These are phyloP conservation scores for Aspergillus incahuasiensis DNA, from an alignment of 495 filamentous ascomycete species.

Conservation along the genomic window DNA sequence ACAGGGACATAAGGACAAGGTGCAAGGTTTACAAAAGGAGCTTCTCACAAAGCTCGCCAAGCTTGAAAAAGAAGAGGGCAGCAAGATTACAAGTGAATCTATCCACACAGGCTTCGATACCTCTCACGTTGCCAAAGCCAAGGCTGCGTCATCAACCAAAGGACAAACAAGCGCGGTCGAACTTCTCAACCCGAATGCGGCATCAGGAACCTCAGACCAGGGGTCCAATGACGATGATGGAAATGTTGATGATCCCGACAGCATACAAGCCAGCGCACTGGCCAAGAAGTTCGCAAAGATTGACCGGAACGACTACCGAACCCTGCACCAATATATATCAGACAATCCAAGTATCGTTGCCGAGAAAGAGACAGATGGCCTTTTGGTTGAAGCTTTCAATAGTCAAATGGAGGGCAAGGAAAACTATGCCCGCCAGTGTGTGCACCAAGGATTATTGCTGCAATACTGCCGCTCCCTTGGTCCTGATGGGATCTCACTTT, in stretches of 20 bases:
- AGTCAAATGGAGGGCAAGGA: constrained; percentile 68
- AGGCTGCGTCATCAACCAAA: constrained; percentile 30
- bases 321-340: constrained; percentile 68
- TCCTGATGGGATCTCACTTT: constrained; percentile 80
- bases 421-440: constrained; percentile 77
- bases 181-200: constrained; percentile 69
- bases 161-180: constrained; percentile 53
- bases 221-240: constrained; percentile 45
- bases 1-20: constrained; percentile 67
- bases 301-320: constrained; percentile 66
- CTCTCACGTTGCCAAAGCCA: constrained; percentile 65
- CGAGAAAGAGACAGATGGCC: constrained; percentile 86
- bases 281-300: constrained; percentile 77
- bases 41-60: constrained; percentile 66
- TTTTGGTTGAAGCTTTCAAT: constrained; percentile 89
- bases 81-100: constrained; percentile 90
- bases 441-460: constrained; percentile 86
- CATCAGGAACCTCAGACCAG: constrained; percentile 36
- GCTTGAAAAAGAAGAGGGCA: constrained; percentile 79
- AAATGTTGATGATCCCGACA: constrained; percentile 63
- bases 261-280: constrained; percentile 69
- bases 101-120: constrained; percentile 91
- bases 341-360: constrained; percentile 69
- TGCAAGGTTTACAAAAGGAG: constrained; percentile 70
- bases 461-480: constrained; percentile 93